Conservation (phyloP, 1,284 basidiomycete genomes). For the Cutaneotrichosporon spelunceum region DNA sequence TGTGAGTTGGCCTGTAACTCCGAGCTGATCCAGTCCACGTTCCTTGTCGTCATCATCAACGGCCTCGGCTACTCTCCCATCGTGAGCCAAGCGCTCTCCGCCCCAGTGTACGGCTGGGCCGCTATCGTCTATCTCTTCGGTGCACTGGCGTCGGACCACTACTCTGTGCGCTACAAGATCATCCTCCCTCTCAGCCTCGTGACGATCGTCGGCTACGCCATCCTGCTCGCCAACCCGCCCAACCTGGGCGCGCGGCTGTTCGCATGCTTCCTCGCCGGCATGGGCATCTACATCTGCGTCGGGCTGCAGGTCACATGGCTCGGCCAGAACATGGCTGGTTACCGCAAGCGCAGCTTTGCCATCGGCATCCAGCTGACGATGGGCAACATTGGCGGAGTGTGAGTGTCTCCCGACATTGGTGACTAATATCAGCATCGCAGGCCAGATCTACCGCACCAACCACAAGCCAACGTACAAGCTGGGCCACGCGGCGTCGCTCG, state of each 20-base stretch:
- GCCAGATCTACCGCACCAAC: conserved; percentile 19
- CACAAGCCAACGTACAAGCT: conserved; percentile 18
- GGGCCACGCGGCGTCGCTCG: conserved; percentile 17
- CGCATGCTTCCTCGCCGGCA: conserved; percentile 30
- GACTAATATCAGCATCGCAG: conserved; percentile 12
- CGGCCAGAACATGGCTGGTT: conserved; percentile 30
- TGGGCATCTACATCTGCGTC: conserved; percentile 32
- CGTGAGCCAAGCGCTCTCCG: conserved; percentile 29
- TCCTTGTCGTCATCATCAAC: conserved; percentile 30
- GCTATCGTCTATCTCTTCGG: conserved; percentile 25
- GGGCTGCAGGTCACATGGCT: conserved; percentile 35
- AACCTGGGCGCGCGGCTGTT: conserved; percentile 23
- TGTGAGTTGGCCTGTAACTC: neutral
- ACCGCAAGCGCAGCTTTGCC: conserved; percentile 30
- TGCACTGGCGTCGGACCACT: conserved; percentile 13
- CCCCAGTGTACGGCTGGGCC: conserved; percentile 27
- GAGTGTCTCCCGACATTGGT: neutral
- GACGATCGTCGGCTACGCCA: conserved; percentile 25
- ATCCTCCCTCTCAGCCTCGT: conserved; percentile 12
- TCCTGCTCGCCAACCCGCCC: conserved; percentile 19
- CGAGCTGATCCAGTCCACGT: conserved; percentile 16
- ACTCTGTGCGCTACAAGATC: conserved; percentile 18
- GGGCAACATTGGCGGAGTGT: conserved; percentile 31
- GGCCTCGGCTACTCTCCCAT: conserved; percentile 23
- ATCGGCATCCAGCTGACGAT: conserved; percentile 36